These are phyloP conservation scores for Pelagomonas calceolata DNA, from an alignment of 108 stramenopile species.

Conservation along the genomic window DNA sequence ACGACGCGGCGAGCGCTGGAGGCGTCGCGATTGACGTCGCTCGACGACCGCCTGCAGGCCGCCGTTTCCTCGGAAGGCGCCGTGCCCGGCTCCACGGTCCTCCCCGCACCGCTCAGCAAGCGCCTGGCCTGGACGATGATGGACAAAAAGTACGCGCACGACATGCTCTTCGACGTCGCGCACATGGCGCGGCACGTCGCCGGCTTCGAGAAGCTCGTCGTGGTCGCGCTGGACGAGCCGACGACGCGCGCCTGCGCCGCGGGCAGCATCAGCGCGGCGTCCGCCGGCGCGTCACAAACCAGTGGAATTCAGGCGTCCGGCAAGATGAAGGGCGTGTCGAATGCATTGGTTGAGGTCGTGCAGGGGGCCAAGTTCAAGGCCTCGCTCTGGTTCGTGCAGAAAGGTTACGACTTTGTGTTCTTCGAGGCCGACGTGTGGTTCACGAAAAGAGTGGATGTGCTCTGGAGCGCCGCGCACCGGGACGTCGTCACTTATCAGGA, in stretches of 20 bases:
- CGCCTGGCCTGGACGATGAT: slow-evolving; percentile 30
- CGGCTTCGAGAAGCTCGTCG: slow-evolving; percentile 22
- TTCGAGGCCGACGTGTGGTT: slow-evolving; percentile 13
- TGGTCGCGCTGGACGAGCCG: neutral
- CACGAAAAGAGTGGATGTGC: too few relatives aligned
- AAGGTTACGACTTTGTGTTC: slow-evolving; percentile 13
- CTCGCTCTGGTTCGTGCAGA: slow-evolving; percentile 38
- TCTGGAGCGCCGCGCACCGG: slow-evolving; percentile 30
- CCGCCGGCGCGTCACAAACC: slow-evolving; percentile 1
- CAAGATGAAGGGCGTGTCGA: slow-evolving; percentile 22
- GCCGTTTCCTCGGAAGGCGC: too few relatives aligned
- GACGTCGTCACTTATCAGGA: slow-evolving; percentile 15
- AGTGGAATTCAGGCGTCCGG: slow-evolving; percentile 25
- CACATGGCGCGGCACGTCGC: slow-evolving; percentile 32
- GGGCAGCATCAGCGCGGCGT: neutral
- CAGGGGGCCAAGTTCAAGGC: slow-evolving; percentile 34
- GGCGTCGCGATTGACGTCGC: too few relatives aligned
- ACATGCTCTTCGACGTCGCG: slow-evolving; percentile 38
- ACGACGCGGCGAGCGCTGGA: too few relatives aligned
- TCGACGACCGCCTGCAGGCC: too few relatives aligned
- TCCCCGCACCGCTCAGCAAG: neutral
- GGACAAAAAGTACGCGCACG: slow-evolving; percentile 29
- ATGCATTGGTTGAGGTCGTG: slow-evolving; percentile 12
- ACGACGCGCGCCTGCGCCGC: neutral
- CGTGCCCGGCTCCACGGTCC: too few relatives aligned